Percentiles rank a stretch among this genome's conserved stretches.
phyloP scores from a whole-genome alignment of 257 asterid genomes.

The Primulina tabacum region DNA sequence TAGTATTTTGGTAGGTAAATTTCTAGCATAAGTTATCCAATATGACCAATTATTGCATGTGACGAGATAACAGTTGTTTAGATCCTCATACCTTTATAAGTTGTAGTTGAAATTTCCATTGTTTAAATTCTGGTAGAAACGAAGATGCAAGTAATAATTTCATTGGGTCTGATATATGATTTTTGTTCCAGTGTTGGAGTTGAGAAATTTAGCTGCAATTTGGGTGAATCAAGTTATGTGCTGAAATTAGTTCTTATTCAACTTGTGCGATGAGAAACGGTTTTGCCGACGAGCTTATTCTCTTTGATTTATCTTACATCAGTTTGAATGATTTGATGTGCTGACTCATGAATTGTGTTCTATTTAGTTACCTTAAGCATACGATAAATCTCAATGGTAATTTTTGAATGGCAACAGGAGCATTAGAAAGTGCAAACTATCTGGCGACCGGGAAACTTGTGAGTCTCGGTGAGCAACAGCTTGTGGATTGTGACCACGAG shows the following conservation, averaged over 20 bases:
- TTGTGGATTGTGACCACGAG: too few species aligned
- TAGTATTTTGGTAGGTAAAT: background rate
- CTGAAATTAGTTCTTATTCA: background rate
- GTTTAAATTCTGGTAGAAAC: background rate
- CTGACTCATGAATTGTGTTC: background rate
- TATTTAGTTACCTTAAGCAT: slow-evolving; percentile 4
- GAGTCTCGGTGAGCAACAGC: slow-evolving; percentile 90
- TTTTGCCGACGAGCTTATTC: background rate
- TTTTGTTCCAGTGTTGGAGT: background rate
- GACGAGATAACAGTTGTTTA: background rate
- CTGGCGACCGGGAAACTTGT: slow-evolving; percentile 75
- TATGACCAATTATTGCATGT: too few species aligned
- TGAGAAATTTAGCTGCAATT: too few species aligned
- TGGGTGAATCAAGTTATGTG: background rate
- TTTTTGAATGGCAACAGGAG: slow-evolving; percentile 55
- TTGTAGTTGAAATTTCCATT: background rate
- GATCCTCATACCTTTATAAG: background rate
- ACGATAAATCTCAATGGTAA: background rate
- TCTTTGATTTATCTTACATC: background rate
- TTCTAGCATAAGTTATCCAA: background rate
- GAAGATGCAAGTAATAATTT: background rate
- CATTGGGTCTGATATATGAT: background rate
- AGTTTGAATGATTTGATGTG: background rate
- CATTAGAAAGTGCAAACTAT: slow-evolving; percentile 82
- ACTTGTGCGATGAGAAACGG: background rate